Base-by-base conservation (phyloP, 805 yeast genomes). In the Phaffomyces thermotolerans region DNA sequence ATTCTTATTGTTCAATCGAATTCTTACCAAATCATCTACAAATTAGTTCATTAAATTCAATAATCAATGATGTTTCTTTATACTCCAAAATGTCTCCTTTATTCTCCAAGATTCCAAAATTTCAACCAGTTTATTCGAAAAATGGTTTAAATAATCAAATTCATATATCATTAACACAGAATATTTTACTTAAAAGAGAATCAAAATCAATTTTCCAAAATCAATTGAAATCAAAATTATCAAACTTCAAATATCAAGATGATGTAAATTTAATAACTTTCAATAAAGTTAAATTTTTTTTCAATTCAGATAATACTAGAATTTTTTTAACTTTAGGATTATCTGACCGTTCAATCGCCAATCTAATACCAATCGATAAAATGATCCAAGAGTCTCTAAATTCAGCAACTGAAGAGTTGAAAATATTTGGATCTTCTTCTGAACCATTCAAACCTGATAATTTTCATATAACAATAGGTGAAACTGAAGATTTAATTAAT, bases 91-190 rank as follows among this genome's bases (percentile, higher is more conserved):
- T 45, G 40, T 37, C 51, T 17, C 41, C 51, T 18, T 4, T 10
- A 10, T 46, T 46, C 27, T 29, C 10, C 10, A n/a, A 12, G 4
- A 23, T 39, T 6, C 40, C 45, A 4, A 14, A 13, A 6, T 44
- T 49, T 12, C 25, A 18, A 20, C 51, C 54, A 1, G 10, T 45
- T 1, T 50, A 34, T 6, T 42, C 51, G 2, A 34, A 36, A 12
- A 34, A 41, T 2, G 32, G 40, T 3, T 40, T 49, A 3, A n/a
- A 22, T 7, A 44, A 42, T 7, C 40, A 23, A 14, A 15, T 53
- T 6, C 59, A 55, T 34, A 49, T 51, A 6, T 51, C 56, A 13
- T 31, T 50, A 14, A 44, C 48, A 12, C 30, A 13, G 6, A 46
- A 39, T 23, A 20, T 42, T 1, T 35, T 22, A 4, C 24, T 43